Percentiles rank a stretch among this genome's conserved stretches.
Evolutionary conservation across 2,329 filamentous ascomycete species (phyloP).

Genomic region (Talaromyces sp.): DNA sequence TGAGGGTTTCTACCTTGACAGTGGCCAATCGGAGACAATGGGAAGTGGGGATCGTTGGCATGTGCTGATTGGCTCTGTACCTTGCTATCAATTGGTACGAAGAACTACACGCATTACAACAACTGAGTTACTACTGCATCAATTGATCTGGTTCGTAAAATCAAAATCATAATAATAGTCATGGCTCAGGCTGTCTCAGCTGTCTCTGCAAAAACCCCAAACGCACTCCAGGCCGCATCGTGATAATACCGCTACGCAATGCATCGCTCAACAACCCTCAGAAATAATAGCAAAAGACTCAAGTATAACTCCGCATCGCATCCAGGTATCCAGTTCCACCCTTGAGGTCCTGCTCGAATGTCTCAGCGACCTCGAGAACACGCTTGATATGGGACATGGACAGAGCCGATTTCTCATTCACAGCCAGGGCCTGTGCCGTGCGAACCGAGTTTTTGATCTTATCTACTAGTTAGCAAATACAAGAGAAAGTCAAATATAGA

Average conservation of each 20-base stretch:
- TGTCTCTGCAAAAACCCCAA: neutral
- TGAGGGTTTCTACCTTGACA: no score
- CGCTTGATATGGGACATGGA: conserved; percentile 74
- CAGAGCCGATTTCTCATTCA: conserved; percentile 65
- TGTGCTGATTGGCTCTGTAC: no score
- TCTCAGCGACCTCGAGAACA: conserved; percentile 77
- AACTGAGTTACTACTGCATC: neutral
- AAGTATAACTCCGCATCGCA: conserved; percentile 71
- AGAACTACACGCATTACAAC: no score
- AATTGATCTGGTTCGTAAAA: neutral
- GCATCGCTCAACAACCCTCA: neutral
- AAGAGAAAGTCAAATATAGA: neutral
- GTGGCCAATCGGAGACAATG: no score
- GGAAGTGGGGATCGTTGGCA: no score
- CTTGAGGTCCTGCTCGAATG: conserved; percentile 76
- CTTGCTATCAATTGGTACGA: no score
- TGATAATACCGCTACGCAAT: neutral
- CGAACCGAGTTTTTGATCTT: conserved; percentile 85
- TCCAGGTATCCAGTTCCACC: conserved; percentile 75
- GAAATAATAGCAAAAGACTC: neutral
- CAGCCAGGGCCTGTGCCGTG: conserved; percentile 74
- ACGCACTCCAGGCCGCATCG: neutral
- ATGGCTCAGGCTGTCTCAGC: neutral
- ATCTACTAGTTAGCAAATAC: conserved; percentile 4
- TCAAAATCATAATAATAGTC: neutral